Evolutionary conservation across 768 basidiomycete species (phyloP).

Genomic region (Peribolospora kevripleyi): DNA sequence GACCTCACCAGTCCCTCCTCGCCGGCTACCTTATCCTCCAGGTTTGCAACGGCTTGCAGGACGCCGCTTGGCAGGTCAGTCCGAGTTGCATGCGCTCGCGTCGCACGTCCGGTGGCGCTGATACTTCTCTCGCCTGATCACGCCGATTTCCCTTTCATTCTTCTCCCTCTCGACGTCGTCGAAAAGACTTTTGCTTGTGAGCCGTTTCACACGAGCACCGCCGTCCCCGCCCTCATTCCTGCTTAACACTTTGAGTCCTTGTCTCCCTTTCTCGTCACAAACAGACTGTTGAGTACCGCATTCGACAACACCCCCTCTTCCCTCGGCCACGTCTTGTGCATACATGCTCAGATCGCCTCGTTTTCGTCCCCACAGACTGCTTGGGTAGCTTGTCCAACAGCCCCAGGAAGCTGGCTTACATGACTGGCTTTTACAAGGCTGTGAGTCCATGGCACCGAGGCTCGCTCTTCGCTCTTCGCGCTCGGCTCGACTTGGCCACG

Average conservation of each 20-base stretch:
- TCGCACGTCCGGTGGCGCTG: not conserved
- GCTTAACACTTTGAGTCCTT: not conserved
- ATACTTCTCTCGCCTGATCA: conserved; percentile 24
- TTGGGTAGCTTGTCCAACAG: conserved; percentile 59
- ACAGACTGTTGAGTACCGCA: not conserved
- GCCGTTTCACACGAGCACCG: conserved; percentile 21
- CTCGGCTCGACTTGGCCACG: not conserved
- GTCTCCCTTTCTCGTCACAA: too few species aligned
- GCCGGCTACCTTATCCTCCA: conserved; percentile 30
- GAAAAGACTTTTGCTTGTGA: not conserved
- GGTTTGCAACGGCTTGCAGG: not conserved
- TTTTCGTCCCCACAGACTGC: not conserved
- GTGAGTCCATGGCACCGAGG: too few species aligned
- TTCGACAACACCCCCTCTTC: not conserved
- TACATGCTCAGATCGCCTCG: too few species aligned
- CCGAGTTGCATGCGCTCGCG: not conserved
- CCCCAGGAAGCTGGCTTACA: conserved; percentile 50
- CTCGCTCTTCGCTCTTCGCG: too few species aligned
- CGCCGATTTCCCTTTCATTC: not conserved
- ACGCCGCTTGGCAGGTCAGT: not conserved
- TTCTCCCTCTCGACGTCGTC: not conserved
- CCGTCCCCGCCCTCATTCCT: not conserved
- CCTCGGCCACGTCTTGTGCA: fast-evolving
- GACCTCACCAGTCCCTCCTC: conserved; percentile 24
- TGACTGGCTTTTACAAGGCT: conserved; percentile 34